Base-by-base conservation (phyloP, 768 basidiomycete species). In the Naematelia aurantialba region DNA sequence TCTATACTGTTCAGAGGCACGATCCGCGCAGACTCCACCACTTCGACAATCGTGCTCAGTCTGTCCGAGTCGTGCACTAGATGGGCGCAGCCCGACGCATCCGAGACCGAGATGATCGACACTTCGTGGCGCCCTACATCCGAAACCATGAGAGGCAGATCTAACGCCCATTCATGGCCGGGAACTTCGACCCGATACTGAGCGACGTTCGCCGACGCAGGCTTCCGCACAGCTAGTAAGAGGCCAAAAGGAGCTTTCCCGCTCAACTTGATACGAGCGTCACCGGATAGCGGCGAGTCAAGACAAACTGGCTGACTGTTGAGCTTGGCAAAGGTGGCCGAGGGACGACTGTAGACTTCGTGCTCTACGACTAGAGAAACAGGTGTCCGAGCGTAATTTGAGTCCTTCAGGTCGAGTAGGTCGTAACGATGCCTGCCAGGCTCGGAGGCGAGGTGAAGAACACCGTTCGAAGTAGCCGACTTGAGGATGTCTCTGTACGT, bases 11-110 rank as follows among this genome's bases (percentile, higher is more conserved):
- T 87, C 65, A 91, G 84, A 4, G 94, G 87, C 47, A 91, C 82
- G 55, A 99, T 91, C 12, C 89, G 85, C 8, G 96, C 96, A 0
- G 90, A 90, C 77, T 99, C 96, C 2, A 91, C 89, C n/a, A 98
- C 91, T 66, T 97, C 91, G 12, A 92, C 83, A 19, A 57, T 58
- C n/a, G 64, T 61, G 24, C 57, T 59, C 26, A 73, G 48, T 31
- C 48, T 54, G 48, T 75, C 84, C 60, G 89, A 84, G 13, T 87
- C 80, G 31, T 82, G 79, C 13, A 85, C 83, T 56, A 90, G 87
- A 52, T 61, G 63, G 4, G 85, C 86, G 77, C 96, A 98, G 29
- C 82, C 84, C 3, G 87, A 89, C 14, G 87, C 82, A 78, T 99
- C 96, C 12, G 80, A 79, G 11, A 98, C 81, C 0, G 84, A 84